Base-by-base conservation (phyloP, 2,329 filamentous ascomycete species). In the Zymoseptoria brevis region DNA sequence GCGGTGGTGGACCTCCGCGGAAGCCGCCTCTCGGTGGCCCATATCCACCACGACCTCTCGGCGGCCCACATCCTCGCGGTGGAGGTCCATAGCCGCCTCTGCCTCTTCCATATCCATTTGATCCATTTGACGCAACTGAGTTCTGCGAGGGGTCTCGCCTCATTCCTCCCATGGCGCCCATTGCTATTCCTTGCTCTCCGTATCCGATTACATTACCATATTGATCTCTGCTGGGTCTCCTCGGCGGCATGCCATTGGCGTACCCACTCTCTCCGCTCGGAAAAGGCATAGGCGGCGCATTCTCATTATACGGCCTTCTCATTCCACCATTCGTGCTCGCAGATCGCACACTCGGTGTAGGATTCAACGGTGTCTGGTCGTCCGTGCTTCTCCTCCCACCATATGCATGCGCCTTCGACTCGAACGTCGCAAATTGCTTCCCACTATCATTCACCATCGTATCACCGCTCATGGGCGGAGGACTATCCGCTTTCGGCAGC, bases 341-440 rank as follows among this genome's bases (percentile, higher is more conserved):
- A 50, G 56, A 75, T 73, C 67, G 67, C 48, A 86, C 80, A 19
- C 82, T 83, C 2, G 85, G 84, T 4, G 58, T 63, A 7, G 83
- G 79, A 19, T 88, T 92, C 60, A 91, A 75, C 0, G 88, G 88
- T 16, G 87, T 82, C 57, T 82, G 82, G 71, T 91, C 88, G 64
- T 91, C 88, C 68, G 82, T 53, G 48, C 83, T 82, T 30, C 57
- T 57, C 35, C 35, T 45, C 35, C 13, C 13, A 6, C 35, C 35
- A 19, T 53, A 24, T 29, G 22, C 51, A 30, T 53, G 51, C 29
- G 51, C 22, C 60, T 79, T 76, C 59, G 75, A 68, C 65, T 90
- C 88, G 65, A 85, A 91, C 0, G 86, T 79, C 3, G 86, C 82
- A 71, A 87, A 85, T 11, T 79, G 77, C 11, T 79, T 76, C 2